Evolutionary conservation across 75 land plant species (phyloP), one percentile per base, ranked within the genome.

Genomic region (Selaginella tamariscina): DNA sequence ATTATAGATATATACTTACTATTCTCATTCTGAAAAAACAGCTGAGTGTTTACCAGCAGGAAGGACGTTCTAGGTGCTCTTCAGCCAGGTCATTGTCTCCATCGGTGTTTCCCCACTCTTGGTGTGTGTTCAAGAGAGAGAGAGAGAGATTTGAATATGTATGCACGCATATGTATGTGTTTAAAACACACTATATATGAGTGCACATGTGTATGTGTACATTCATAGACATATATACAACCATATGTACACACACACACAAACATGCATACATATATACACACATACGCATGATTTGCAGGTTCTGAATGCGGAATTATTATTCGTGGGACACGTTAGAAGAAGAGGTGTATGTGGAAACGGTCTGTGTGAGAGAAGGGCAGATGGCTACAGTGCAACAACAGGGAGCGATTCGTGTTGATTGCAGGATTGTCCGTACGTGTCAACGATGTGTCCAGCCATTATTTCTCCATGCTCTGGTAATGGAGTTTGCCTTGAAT

Each of bases 281-380:
- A n/a, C n/a, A n/a, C n/a, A n/a, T n/a, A n/a, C n/a, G n/a, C n/a
- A n/a, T 15, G 15, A 5, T 39, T 39, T 39, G 49, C 49, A 39
- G 49, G 49, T 15, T 39, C 15, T 39, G 49, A 39, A n/a, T 59
- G 62, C 26, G 62, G 26, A 21, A 9, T 23, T 59, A 23, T 59
- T 59, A 23, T 59, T 26, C 8, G 27, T 59, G 21, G 27, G 21
- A 5, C 9, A 59, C 26, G 62, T 59, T 2, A 59, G 56, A 55
- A 62, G 73, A 55, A 67, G 66, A 20, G 77, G 77, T 11, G 62
- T 75, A 21, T 75, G 77, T 70, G 77, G 77, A 0, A 75, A 75
- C 55, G 77, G 77, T 0, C 2, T 75, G 0, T 75, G 77, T 54
- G 77, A 75, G 31, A 70, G 39, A 30, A 72, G 77, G 0, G 0